These are phyloP conservation scores for Alternaria infectoria DNA, from an alignment of 2,329 filamentous ascomycete genomes.

Conservation along the genomic window DNA sequence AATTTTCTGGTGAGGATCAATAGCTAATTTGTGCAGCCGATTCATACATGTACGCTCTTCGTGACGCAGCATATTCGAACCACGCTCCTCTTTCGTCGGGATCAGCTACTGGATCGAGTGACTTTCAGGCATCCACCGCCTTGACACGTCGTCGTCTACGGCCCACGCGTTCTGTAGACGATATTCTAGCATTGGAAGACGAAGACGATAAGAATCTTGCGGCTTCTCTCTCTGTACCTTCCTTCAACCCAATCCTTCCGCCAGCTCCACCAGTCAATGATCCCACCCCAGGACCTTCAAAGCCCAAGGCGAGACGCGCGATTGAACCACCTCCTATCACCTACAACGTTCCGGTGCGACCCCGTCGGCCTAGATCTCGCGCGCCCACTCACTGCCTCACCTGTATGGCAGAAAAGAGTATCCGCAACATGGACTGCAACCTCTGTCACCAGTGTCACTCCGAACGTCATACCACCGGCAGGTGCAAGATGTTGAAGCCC, in stretches of 20 bases:
- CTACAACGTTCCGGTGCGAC: not conserved
- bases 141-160: not conserved
- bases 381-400: not conserved
- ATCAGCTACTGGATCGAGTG: not conserved
- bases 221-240: not conserved
- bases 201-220: not conserved
- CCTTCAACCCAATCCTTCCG: not conserved
- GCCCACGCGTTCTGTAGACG: not conserved
- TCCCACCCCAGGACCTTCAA: not conserved
- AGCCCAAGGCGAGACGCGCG: not conserved
- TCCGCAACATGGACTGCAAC: not conserved
- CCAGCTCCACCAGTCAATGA: not conserved
- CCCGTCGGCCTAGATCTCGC: not conserved
- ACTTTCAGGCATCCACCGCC: not conserved
- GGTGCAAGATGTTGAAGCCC: not conserved
- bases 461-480: not conserved
- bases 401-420: not conserved
- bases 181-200: not conserved
- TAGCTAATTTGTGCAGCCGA: not conserved
- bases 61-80: accelerated
- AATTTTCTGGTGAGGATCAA: not conserved
- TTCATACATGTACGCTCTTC: not conserved
- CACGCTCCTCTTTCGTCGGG: not conserved
- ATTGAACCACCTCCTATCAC: not conserved
- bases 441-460: not conserved